Evolutionary conservation across 345 rosid genomes (phyloP).

Genomic region (Angophora floribunda): DNA sequence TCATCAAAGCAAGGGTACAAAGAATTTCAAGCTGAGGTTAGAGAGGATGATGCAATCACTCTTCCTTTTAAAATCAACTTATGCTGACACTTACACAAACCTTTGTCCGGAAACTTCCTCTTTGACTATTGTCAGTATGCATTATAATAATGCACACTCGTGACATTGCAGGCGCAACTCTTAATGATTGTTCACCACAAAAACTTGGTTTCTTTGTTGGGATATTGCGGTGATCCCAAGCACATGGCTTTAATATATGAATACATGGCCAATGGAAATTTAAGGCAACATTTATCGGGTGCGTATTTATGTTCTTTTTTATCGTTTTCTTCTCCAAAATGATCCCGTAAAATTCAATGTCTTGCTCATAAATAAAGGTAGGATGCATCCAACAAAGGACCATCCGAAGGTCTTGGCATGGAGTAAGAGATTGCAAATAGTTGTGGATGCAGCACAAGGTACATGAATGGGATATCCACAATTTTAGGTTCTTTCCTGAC

Average conservation of each 20-base stretch:
- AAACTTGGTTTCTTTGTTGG: conserved; percentile 15
- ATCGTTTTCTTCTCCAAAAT: not conserved
- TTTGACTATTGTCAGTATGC: not conserved
- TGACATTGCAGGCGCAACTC: conserved; percentile 5
- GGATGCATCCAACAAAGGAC: not conserved
- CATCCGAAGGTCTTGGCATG: not conserved
- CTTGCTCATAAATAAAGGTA: not conserved
- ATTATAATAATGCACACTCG: not conserved
- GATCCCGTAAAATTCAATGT: not conserved
- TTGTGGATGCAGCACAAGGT: conserved; percentile 33
- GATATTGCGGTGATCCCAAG: conserved; percentile 15
- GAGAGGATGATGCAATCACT: not conserved
- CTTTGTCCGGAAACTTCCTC: not conserved
- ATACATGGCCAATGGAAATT: conserved; percentile 23
- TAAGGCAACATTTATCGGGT: conserved; percentile 17
- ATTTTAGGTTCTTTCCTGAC: accelerated
- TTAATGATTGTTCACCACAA: conserved; percentile 16
- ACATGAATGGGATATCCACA: not conserved
- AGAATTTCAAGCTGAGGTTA: conserved; percentile 24
- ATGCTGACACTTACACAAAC: not conserved
- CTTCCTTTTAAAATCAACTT: not conserved
- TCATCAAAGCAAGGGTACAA: conserved; percentile 16
- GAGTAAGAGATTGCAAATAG: conserved; percentile 21
- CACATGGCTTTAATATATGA: conserved; percentile 20
- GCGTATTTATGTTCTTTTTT: not conserved